phyloP scores from a whole-genome alignment of 257 asterid species.

The Gynochthodes officinalis region DNA sequence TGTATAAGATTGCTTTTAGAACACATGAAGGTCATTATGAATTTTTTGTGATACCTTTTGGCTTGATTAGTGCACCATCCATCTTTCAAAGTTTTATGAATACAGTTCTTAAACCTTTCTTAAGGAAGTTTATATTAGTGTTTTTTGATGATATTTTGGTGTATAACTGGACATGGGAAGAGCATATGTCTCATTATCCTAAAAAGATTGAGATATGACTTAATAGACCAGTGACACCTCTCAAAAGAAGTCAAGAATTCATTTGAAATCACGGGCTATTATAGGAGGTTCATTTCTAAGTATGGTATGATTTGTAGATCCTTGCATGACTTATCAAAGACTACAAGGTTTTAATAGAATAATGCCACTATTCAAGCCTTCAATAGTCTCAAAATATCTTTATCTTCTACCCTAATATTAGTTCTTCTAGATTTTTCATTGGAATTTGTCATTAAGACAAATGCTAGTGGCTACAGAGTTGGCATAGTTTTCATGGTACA shows the following conservation, averaged over 20 bases:
- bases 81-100: neutral
- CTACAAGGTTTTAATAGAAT: neutral
- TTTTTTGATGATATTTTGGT: slow-evolving; percentile 2
- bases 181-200: neutral
- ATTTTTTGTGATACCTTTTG: too few species aligned
- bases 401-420: neutral
- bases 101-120: neutral
- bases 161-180: neutral
- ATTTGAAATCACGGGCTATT: too few species aligned
- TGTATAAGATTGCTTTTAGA: neutral
- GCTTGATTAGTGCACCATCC: neutral
- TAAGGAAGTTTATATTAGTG: neutral
- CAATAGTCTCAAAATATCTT: neutral
- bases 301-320: too few species aligned
- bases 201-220: neutral
- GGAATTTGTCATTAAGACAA: too few species aligned
- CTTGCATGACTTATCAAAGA: too few species aligned
- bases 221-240: too few species aligned
- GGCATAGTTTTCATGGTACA: neutral
- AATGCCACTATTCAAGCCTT: neutral
- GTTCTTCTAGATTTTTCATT: neutral
- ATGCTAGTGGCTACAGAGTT: neutral
- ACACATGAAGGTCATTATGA: neutral
- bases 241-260: too few species aligned
- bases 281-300: too few species aligned